Evolutionary conservation across 2,329 filamentous ascomycete genomes (phyloP).

Genomic region (Metarhizium album): DNA sequence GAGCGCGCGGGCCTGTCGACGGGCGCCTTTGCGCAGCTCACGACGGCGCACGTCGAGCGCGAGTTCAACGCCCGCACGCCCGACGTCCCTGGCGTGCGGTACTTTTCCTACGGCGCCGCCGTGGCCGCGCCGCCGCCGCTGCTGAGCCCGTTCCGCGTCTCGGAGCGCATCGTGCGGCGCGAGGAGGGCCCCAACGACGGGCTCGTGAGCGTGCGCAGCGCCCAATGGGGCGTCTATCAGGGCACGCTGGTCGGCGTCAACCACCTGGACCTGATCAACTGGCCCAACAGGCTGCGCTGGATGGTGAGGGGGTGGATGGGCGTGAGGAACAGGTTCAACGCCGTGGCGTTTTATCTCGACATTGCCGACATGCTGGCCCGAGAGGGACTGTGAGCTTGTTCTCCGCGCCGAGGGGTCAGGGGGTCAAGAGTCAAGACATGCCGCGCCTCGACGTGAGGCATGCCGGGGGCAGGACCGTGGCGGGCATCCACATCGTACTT

Average conservation of each 20-base stretch:
- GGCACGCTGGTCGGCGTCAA: conserved; percentile 51
- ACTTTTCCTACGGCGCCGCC: conserved; percentile 54
- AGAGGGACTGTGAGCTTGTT: conserved; percentile 36
- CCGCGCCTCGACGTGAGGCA: too few relatives aligned
- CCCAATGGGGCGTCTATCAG: conserved; percentile 52
- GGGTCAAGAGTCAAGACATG: too few relatives aligned
- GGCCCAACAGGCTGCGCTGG: conserved; percentile 51
- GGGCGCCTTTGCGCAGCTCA: conserved; percentile 50
- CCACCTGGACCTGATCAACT: conserved; percentile 57
- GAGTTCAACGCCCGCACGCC: conserved; percentile 48
- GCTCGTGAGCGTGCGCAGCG: conserved; percentile 54
- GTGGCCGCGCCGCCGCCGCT: conserved; percentile 38
- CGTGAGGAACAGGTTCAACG: conserved; percentile 49
- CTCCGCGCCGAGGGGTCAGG: too few relatives aligned
- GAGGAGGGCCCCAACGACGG: conserved; percentile 54
- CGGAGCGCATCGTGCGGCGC: conserved; percentile 37
- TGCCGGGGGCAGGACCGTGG: too few relatives aligned
- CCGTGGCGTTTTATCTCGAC: conserved; percentile 55
- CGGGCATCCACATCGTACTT: too few relatives aligned
- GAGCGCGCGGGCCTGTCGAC: conserved; percentile 43
- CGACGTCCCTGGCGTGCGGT: conserved; percentile 41
- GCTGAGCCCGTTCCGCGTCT: conserved; percentile 51
- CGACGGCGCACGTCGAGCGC: conserved; percentile 43
- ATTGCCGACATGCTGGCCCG: conserved; percentile 62
- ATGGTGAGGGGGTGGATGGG: conserved; percentile 42